Percentiles rank a stretch among this genome's conserved stretches.
Conservation (phyloP, 441 rosid species). For the Populus hybrid region DNA sequence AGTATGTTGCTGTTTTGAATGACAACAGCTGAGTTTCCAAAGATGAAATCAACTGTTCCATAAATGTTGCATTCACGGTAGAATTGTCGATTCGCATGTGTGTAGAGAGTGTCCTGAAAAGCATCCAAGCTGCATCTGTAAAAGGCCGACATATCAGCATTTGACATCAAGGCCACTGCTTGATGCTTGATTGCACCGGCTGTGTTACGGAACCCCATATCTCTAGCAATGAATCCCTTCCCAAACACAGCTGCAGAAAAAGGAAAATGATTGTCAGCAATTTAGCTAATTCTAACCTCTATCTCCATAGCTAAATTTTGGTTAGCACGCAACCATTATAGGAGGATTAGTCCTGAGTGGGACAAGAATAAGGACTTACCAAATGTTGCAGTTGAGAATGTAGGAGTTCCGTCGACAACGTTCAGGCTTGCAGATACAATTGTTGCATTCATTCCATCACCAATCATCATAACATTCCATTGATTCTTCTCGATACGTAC, state of each 20-base stretch:
- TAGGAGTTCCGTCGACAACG: conserved; percentile 68
- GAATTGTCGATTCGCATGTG: conserved; percentile 67
- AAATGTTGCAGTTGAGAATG: conserved; percentile 62
- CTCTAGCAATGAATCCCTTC: conserved; percentile 62
- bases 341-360: neutral
- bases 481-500: conserved; percentile 59
- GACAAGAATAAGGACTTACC: conserved; percentile 28
- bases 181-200: conserved; percentile 70
- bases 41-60: conserved; percentile 75
- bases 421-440: conserved; percentile 53
- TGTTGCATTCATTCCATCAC: conserved; percentile 67
- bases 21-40: conserved; percentile 73
- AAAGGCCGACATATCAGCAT: conserved; percentile 52
- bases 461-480: conserved; percentile 73
- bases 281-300: neutral
- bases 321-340: neutral
- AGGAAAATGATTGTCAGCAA: neutral
- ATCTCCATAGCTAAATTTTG: neutral
- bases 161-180: conserved; percentile 62
- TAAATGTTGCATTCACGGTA: conserved; percentile 54
- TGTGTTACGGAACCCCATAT: conserved; percentile 59
- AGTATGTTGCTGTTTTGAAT: conserved; percentile 53
- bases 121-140: conserved; percentile 59
- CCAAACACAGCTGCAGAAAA: conserved; percentile 57
- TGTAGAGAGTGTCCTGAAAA: conserved; percentile 67